A percentile compares a stretch with the other conserved stretches of the same genome.
These are phyloP conservation scores for Fonsecaea erecta DNA, from an alignment of 2,329 filamentous ascomycete genomes.

Conservation along the genomic window DNA sequence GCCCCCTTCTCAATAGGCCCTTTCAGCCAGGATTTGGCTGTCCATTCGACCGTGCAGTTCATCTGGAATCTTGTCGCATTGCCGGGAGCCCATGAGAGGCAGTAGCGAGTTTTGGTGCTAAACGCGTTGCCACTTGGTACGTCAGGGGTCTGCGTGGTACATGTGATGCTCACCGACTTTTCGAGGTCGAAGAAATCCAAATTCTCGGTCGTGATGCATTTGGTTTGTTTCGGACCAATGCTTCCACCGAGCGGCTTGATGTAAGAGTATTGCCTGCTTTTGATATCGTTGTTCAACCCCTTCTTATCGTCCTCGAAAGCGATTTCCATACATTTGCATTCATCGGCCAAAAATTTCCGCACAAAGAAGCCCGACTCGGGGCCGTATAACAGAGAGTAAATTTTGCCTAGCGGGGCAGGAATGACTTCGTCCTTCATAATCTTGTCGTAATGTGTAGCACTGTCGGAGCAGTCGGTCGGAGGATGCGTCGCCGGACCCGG, in stretches of 20 bases:
- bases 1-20: slow-evolving; percentile 95
- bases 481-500: slow-evolving; percentile 82
- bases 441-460: slow-evolving; percentile 79
- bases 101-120: slow-evolving; percentile 89
- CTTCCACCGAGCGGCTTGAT: slow-evolving; percentile 85
- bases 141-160: slow-evolving; percentile 87
- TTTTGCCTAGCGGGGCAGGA: slow-evolving; percentile 84
- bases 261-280: slow-evolving; percentile 76
- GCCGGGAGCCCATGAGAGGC: slow-evolving; percentile 86
- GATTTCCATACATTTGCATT: slow-evolving; percentile 81
- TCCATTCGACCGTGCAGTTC: slow-evolving; percentile 93
- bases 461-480: slow-evolving; percentile 84
- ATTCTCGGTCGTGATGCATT: slow-evolving; percentile 84
- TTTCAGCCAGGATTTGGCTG: slow-evolving; percentile 96
- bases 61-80: slow-evolving; percentile 84
- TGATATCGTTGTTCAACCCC: slow-evolving; percentile 75
- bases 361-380: slow-evolving; percentile 79
- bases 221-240: slow-evolving; percentile 92
- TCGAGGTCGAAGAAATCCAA: slow-evolving; percentile 87
- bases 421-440: slow-evolving; percentile 84
- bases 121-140: slow-evolving; percentile 95
- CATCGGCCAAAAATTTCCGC: slow-evolving; percentile 79
- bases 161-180: slow-evolving; percentile 79
- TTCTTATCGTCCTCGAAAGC: slow-evolving; percentile 81
- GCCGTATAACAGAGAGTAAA: slow-evolving; percentile 88